Evolutionary conservation across 148 eudicot species (phyloP).

Genomic region (Rhododendron ferrugineum): DNA sequence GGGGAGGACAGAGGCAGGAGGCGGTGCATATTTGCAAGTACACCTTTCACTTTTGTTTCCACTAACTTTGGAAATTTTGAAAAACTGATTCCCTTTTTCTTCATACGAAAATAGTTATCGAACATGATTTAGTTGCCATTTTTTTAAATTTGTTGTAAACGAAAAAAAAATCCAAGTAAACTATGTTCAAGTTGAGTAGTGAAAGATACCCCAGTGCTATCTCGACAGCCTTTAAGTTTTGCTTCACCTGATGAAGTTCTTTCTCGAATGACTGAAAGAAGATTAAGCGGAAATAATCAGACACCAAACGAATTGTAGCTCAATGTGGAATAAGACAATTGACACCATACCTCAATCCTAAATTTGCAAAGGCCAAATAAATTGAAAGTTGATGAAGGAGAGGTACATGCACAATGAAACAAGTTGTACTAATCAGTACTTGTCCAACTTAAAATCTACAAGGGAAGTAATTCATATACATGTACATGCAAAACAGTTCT

Average conservation of each 20-base stretch:
- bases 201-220: not conserved
- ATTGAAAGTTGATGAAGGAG: not conserved
- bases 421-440: not conserved
- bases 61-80: not conserved
- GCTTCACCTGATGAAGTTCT: not conserved
- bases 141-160: not conserved
- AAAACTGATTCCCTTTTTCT: not conserved
- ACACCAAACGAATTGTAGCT: not conserved
- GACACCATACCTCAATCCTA: conserved; percentile 1
- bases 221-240: not conserved
- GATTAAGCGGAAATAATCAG: not conserved
- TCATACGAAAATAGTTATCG: not conserved
- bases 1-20: not conserved
- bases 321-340: not conserved
- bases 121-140: not conserved
- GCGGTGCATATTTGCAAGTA: not conserved
- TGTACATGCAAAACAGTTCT: not conserved
- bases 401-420: not conserved
- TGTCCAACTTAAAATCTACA: not conserved
- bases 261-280: conserved; percentile 10
- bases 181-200: not conserved
- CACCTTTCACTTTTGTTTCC: not conserved
- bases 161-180: not conserved
- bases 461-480: not conserved
- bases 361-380: not conserved